Conservation (phyloP, 306 rosid genomes). For the Begonia masoniana region DNA sequence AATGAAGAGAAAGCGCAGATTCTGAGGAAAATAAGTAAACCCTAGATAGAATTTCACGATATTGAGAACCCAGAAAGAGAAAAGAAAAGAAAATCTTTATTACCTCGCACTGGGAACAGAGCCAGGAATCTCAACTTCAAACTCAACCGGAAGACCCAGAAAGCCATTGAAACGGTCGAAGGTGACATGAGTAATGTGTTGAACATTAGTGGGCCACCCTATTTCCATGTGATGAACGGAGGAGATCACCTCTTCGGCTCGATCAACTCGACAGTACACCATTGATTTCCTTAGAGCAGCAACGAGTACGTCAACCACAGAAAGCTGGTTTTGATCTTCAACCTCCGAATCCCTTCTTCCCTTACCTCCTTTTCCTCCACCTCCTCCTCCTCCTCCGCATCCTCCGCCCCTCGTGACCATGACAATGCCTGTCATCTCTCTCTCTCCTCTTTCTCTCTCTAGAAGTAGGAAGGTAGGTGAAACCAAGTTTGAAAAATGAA, state of each 20-base stretch:
- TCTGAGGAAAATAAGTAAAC: constrained; percentile 7
- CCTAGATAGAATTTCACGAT: constrained; percentile 14
- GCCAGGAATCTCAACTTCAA: constrained; percentile 72
- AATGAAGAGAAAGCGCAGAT: neutral
- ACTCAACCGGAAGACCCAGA: constrained; percentile 78
- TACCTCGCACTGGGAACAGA: constrained; percentile 97
- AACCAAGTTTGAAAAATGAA: no score
- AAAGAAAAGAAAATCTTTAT: neutral
- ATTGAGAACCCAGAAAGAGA: neutral
- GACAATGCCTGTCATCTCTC: constrained; percentile 56
- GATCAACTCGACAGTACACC: constrained; percentile 70
- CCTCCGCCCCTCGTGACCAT: constrained; percentile 64
- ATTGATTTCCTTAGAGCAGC: constrained; percentile 76
- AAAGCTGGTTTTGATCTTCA: constrained; percentile 55
- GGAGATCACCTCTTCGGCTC: constrained; percentile 55
- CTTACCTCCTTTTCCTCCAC: constrained; percentile 14
- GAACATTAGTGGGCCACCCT: constrained; percentile 90
- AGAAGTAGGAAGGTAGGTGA: no score
- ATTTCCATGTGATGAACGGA: constrained; percentile 62
- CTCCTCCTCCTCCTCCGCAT: constrained; percentile 58
- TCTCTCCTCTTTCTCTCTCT: constrained; percentile 14
- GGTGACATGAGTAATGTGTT: constrained; percentile 76
- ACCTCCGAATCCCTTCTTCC: constrained; percentile 14
- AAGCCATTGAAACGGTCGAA: constrained; percentile 91
- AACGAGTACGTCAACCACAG: constrained; percentile 37